phyloP scores from a whole-genome alignment of 352 stramenopile species.

The Phytophthora colocasiae region DNA sequence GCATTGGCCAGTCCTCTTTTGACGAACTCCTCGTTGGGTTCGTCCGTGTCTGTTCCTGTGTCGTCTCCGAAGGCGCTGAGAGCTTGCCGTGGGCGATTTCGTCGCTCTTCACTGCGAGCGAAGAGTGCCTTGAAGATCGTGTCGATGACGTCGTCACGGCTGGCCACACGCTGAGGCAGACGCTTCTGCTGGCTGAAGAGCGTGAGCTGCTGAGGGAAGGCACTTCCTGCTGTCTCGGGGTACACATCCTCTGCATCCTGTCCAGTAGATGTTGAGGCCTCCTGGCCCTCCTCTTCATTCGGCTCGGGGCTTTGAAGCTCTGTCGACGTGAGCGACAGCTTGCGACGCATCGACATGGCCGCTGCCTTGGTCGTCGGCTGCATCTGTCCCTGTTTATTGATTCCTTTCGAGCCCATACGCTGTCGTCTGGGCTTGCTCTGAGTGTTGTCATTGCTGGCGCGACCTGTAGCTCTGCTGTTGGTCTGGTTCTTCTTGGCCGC shows the following conservation, averaged over 20 bases:
- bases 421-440: conserved; percentile 54
- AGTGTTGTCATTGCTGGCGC: conserved; percentile 8
- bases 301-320: conserved; percentile 22
- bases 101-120: conserved; percentile 39
- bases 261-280: conserved; percentile 28
- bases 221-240: conserved; percentile 56
- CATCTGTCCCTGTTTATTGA: conserved; percentile 27
- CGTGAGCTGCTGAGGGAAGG: conserved; percentile 76
- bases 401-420: conserved; percentile 57
- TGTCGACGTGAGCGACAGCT: conserved; percentile 44
- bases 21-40: conserved; percentile 87
- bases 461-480: not conserved
- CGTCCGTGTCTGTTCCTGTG: conserved; percentile 80
- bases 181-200: conserved; percentile 85
- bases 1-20: conserved; percentile 79
- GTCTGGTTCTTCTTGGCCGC: conserved; percentile 22
- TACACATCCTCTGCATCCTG: conserved; percentile 72
- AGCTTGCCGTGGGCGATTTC: conserved; percentile 35
- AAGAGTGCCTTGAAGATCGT: conserved; percentile 85
- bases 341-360: conserved; percentile 36
- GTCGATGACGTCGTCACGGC: conserved; percentile 83
- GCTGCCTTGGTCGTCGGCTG: conserved; percentile 20
- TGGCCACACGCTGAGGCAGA: conserved; percentile 74
- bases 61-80: conserved; percentile 79
- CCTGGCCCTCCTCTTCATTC: not conserved